Percentiles rank a stretch among this genome's conserved stretches.
These are phyloP conservation scores for Neocatenulostroma microsporum DNA, from an alignment of 2,329 filamentous ascomycete species.

Conservation along the genomic window DNA sequence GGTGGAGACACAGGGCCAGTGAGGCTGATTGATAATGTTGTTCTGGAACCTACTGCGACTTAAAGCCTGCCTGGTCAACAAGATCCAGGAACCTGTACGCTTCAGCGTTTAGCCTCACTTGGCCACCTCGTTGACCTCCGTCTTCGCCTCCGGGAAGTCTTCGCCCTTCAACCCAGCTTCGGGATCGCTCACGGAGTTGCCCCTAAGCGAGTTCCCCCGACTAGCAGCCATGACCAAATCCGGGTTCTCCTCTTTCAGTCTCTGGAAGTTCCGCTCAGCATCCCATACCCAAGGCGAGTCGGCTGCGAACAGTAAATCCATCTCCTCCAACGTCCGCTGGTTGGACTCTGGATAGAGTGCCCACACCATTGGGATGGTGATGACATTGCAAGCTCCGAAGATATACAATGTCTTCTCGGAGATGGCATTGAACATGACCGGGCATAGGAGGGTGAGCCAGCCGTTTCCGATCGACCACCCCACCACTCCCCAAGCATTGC, in stretches of 20 bases:
- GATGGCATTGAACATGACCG: conserved; percentile 54
- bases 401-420: conserved; percentile 66
- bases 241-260: conserved; percentile 55
- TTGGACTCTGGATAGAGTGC: conserved; percentile 65
- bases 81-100: too few species aligned
- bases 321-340: conserved; percentile 66
- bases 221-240: conserved; percentile 23
- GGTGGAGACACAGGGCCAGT: conserved; percentile 70
- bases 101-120: too few species aligned
- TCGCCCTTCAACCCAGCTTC: too few species aligned
- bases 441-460: conserved; percentile 39
- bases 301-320: conserved; percentile 63
- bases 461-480: conserved; percentile 71
- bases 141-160: too few species aligned
- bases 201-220: conserved; percentile 12
- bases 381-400: conserved; percentile 59
- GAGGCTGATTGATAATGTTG: conserved; percentile 88
- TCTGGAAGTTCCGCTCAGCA: conserved; percentile 56
- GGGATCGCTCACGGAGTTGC: too few species aligned
- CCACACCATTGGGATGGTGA: conserved; percentile 63
- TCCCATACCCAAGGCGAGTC: conserved; percentile 64
- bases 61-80: too few species aligned
- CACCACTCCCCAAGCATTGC: conserved; percentile 68
- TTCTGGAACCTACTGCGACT: conserved; percentile 29
- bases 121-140: too few species aligned